Base-by-base conservation (phyloP, 2,329 filamentous ascomycete species). In the Graphilbum fragrans region DNA sequence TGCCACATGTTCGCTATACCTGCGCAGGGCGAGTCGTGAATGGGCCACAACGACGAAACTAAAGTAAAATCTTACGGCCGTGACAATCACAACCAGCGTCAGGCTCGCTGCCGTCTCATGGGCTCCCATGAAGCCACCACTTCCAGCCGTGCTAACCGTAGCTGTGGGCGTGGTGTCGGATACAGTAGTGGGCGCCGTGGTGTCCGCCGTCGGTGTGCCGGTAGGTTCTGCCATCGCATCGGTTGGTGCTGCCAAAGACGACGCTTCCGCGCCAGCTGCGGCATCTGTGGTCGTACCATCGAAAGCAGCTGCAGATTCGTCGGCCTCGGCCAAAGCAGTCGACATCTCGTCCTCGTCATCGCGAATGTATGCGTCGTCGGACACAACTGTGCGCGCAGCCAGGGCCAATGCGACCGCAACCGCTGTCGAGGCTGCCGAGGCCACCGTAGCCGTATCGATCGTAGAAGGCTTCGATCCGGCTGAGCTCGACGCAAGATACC, bases 1-100 rank as follows among this genome's bases (percentile, higher is more conserved):
- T 10, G 41, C 44, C 10, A 48, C 36, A 17, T 38, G 32, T 40
- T 74, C 70, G 38, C 82, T 69, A 56, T 85, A 77, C 50, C 80
- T 78, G 45, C 83, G 74, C 38, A 95, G 63, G 14, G 85, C 80
- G 55, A 80, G 75, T 47, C 86, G 76, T 4, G 88, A 86, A 58
- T 84, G 92, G 7, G 85, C 78, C 62, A 94, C 78, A 58, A 94
- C 77, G 41, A 95, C 72, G 31, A 94, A 66, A 50, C 83, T 77
- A 52, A 94, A 88, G 64, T 95, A 95, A 23, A 87, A 59, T 23
- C 88, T 74, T 33, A 94, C 67, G 12, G 81, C 66, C 62, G 82
- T 93, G 48, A 94, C 72, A 2, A 72, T 61, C 25, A 74, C 71
- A 46, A 94, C 84, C 41, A 94, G 69, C 11, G 80, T 66, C 58